Conservation (phyloP, 176 grass and related monocot species). For the Cocos nucifera region DNA sequence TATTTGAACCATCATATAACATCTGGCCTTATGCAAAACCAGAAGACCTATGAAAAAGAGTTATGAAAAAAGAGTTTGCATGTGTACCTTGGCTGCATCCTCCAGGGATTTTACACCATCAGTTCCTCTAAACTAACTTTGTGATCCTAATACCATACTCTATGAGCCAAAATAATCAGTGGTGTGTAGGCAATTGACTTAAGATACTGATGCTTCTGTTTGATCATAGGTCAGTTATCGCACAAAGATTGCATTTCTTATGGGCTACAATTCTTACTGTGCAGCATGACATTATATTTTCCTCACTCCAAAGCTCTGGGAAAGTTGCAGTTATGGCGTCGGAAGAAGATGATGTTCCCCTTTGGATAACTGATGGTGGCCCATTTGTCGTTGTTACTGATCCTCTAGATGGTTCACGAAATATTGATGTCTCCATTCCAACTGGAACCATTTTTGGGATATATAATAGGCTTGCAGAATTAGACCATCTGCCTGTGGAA, state of each 20-base stretch:
- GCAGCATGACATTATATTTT: constrained; percentile 88
- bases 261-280: not conserved
- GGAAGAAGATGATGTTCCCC: constrained; percentile 66
- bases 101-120: too few species aligned
- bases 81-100: too few species aligned
- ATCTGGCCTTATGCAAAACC: too few species aligned
- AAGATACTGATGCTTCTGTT: too few species aligned
- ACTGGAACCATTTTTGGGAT: constrained; percentile 92
- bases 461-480: constrained; percentile 59
- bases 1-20: too few species aligned
- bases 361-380: constrained; percentile 44
- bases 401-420: constrained; percentile 87
- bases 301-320: constrained; percentile 57
- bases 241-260: not conserved
- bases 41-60: too few species aligned
- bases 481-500: constrained; percentile 66
- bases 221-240: too few species aligned
- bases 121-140: too few species aligned
- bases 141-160: too few species aligned
- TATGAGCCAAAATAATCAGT: too few species aligned
- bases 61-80: too few species aligned
- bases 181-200: too few species aligned
- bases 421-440: constrained; percentile 91
- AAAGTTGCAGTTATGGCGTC: constrained; percentile 83
- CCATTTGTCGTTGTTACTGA: constrained; percentile 72